phyloP scores from a whole-genome alignment of 2,329 filamentous ascomycete species.

The Alternaria sp. region DNA sequence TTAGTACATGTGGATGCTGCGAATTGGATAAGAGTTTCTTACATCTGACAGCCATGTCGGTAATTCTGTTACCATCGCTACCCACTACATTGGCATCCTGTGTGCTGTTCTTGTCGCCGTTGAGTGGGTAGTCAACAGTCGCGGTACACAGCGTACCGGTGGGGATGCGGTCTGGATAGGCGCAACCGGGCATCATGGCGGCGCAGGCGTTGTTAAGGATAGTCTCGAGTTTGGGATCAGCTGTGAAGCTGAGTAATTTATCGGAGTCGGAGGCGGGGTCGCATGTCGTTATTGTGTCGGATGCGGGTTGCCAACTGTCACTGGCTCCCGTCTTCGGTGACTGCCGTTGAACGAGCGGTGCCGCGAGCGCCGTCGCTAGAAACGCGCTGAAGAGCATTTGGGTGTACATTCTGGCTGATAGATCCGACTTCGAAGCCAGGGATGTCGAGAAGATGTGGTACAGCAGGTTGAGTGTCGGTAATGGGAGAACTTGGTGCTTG shows the following conservation, averaged over 20 bases:
- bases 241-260: slow-evolving; percentile 27
- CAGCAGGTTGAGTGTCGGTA: background rate
- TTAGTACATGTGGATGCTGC: slow-evolving; percentile 1
- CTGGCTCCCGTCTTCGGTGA: background rate
- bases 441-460: background rate
- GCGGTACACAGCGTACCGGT: slow-evolving; percentile 22
- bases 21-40: slow-evolving; percentile 2
- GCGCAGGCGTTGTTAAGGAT: slow-evolving; percentile 35
- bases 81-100: slow-evolving; percentile 26
- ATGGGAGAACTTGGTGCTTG: background rate
- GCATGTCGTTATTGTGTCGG: slow-evolving; percentile 23
- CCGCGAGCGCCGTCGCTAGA: slow-evolving; percentile 18
- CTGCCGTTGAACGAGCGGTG: slow-evolving; percentile 14
- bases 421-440: background rate
- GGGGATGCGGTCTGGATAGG: slow-evolving; percentile 24
- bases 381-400: slow-evolving; percentile 19
- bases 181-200: slow-evolving; percentile 36
- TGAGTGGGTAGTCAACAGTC: slow-evolving; percentile 24
- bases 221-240: slow-evolving; percentile 24
- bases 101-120: slow-evolving; percentile 20
- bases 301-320: slow-evolving; percentile 23
- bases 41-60: slow-evolving; percentile 23
- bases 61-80: slow-evolving; percentile 20
- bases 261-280: slow-evolving; percentile 15
- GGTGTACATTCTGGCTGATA: slow-evolving; percentile 21